These are phyloP conservation scores for Stromatinia cepivora DNA, from an alignment of 2,329 filamentous ascomycete species.

Conservation along the genomic window DNA sequence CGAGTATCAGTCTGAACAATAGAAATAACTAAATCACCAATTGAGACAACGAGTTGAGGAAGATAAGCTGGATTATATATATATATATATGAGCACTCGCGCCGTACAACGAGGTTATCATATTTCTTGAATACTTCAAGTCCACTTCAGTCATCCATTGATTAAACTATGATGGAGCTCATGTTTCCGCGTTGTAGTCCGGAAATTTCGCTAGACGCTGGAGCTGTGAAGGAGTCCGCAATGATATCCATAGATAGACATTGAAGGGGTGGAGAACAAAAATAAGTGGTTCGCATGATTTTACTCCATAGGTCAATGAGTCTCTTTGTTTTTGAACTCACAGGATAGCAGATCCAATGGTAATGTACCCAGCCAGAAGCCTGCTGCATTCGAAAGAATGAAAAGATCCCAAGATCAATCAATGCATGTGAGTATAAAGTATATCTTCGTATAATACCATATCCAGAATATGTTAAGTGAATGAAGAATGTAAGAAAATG, in stretches of 20 bases:
- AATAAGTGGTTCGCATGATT: slow-evolving; percentile 16
- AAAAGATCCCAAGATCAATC: neutral
- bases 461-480: neutral
- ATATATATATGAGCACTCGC: neutral
- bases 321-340: neutral
- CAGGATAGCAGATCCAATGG: neutral
- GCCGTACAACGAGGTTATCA: neutral
- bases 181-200: neutral
- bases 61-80: neutral
- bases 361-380: neutral
- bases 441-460: neutral
- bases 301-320: neutral
- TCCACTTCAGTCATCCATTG: neutral
- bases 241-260: neutral
- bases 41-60: neutral
- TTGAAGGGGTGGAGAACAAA: slow-evolving; percentile 14
- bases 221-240: neutral
- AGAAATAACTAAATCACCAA: neutral
- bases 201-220: slow-evolving; percentile 16
- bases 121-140: neutral
- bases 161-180: neutral
- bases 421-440: neutral
- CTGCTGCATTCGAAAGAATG: neutral
- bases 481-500: neutral
- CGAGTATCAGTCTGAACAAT: neutral